Evolutionary conservation across 805 yeast genomes (phyloP).

Genomic region (Zygoascus ofunaensis): DNA sequence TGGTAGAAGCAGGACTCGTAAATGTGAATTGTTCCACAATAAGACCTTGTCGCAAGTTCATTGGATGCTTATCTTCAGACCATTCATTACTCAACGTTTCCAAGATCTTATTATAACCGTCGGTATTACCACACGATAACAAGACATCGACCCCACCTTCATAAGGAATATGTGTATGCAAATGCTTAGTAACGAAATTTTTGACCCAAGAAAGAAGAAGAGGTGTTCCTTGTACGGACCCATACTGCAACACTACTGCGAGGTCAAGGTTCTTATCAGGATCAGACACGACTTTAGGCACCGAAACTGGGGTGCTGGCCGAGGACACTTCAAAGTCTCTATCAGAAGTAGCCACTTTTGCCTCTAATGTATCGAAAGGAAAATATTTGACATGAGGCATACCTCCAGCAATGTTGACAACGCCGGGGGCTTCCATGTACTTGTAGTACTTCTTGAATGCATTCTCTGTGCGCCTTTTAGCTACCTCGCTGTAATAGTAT

Average conservation of each 20-base stretch:
- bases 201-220: slow-evolving; percentile 58
- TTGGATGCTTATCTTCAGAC: slow-evolving; percentile 36
- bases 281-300: slow-evolving; percentile 19
- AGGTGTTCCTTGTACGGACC: slow-evolving; percentile 72
- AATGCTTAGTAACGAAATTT: slow-evolving; percentile 43
- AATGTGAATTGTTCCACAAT: slow-evolving; percentile 75
- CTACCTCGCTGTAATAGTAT: slow-evolving; percentile 69
- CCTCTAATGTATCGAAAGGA: slow-evolving; percentile 73
- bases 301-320: slow-evolving; percentile 4
- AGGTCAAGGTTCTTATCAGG: slow-evolving; percentile 59
- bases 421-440: slow-evolving; percentile 61
- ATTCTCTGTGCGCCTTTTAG: slow-evolving; percentile 63
- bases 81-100: slow-evolving; percentile 69
- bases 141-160: slow-evolving; percentile 64
- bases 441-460: slow-evolving; percentile 77
- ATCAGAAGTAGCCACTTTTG: slow-evolving; percentile 47
- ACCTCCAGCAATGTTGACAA: slow-evolving; percentile 70
- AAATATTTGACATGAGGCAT: slow-evolving; percentile 84
- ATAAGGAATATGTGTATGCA: slow-evolving; percentile 13
- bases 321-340: slow-evolving; percentile 3
- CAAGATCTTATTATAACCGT: slow-evolving; percentile 71
- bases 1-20: slow-evolving; percentile 74
- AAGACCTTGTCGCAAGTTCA: slow-evolving; percentile 27
- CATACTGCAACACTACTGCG: slow-evolving; percentile 68
- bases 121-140: slow-evolving; percentile 75